Conservation (phyloP, 2,329 filamentous ascomycete species). For the Penicillium thymicola region DNA sequence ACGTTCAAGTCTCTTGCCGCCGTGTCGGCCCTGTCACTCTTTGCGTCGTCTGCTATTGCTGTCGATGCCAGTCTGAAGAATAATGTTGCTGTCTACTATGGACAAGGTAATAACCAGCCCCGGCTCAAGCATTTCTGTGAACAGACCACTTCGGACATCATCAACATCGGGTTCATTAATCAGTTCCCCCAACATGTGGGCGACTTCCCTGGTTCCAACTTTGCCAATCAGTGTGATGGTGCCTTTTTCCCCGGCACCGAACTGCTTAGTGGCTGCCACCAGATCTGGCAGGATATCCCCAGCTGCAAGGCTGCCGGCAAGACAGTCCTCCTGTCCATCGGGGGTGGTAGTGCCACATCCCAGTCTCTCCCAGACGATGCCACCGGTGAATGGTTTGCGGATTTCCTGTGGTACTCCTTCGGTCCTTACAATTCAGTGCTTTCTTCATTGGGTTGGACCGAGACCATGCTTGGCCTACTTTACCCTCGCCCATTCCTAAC, state of each 20-base stretch:
- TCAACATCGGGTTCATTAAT: slow-evolving; percentile 56
- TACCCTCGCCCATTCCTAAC: slow-evolving; percentile 48
- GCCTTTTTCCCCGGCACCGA: slow-evolving; percentile 39
- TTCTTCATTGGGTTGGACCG: slow-evolving; percentile 27
- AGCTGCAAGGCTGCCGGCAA: slow-evolving; percentile 43
- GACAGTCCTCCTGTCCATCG: slow-evolving; percentile 48
- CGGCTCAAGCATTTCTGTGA: slow-evolving; percentile 51
- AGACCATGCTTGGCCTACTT: not conserved
- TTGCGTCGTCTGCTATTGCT: slow-evolving; percentile 35
- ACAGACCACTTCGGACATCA: slow-evolving; percentile 52
- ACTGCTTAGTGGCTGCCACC: slow-evolving; percentile 44
- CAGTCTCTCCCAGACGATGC: slow-evolving; percentile 44
- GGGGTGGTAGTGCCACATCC: slow-evolving; percentile 41
- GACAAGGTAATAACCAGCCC: slow-evolving; percentile 51
- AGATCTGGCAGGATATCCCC: slow-evolving; percentile 44
- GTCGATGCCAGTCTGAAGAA: slow-evolving; percentile 43
- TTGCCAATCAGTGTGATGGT: slow-evolving; percentile 54
- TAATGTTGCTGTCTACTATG: slow-evolving; percentile 55
- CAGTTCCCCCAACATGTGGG: slow-evolving; percentile 48
- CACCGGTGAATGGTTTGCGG: slow-evolving; percentile 44
- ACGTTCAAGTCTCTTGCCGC: slow-evolving; percentile 41
- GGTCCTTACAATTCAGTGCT: slow-evolving; percentile 36
- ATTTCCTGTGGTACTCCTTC: slow-evolving; percentile 52
- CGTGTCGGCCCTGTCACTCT: slow-evolving; percentile 33
- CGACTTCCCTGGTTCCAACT: slow-evolving; percentile 54